Evolutionary conservation across 202 grass and related monocot species (phyloP).

Genomic region (Elaeis oleifera): DNA sequence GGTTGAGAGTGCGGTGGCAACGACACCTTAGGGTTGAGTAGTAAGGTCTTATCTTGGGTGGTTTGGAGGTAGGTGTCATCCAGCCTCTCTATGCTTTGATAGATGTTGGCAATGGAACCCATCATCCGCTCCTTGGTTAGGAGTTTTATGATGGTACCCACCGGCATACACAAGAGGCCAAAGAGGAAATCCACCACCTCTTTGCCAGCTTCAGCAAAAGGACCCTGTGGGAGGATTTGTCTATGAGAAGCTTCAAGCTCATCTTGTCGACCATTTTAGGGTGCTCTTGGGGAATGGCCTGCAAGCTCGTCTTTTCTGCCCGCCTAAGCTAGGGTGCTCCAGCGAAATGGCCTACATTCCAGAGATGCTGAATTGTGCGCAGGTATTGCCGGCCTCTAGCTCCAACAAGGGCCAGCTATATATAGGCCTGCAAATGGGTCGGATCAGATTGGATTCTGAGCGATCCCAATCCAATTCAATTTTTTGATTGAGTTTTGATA

Average conservation of each 20-base stretch:
- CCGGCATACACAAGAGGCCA: constrained; percentile 31
- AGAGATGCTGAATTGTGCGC: too few relatives aligned
- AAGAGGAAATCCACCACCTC: constrained; percentile 68
- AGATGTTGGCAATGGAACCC: constrained; percentile 2
- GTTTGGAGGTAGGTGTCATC: constrained; percentile 19
- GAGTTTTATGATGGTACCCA: constrained; percentile 21
- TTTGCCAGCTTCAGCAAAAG: constrained; percentile 59
- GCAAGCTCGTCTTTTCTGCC: too few relatives aligned
- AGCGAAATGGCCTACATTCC: too few relatives aligned
- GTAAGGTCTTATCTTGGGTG: not conserved
- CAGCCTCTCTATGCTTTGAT: constrained; percentile 26
- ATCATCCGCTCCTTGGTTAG: constrained; percentile 17
- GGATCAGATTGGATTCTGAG: too few relatives aligned
- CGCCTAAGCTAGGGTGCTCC: too few relatives aligned
- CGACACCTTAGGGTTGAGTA: constrained; percentile 20
- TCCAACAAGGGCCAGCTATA: too few relatives aligned
- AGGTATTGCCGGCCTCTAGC: too few relatives aligned
- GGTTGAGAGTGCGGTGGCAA: not conserved
- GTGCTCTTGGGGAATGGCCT: too few relatives aligned
- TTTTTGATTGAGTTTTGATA: too few relatives aligned
- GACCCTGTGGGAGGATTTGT: constrained; percentile 41
- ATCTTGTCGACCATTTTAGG: not conserved
- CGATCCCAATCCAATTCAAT: too few relatives aligned
- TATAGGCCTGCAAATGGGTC: too few relatives aligned
- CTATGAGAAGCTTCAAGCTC: constrained; percentile 62